phyloP scores from a whole-genome alignment of 2,329 filamentous ascomycete genomes.

The Sporothrix brasiliensis region DNA sequence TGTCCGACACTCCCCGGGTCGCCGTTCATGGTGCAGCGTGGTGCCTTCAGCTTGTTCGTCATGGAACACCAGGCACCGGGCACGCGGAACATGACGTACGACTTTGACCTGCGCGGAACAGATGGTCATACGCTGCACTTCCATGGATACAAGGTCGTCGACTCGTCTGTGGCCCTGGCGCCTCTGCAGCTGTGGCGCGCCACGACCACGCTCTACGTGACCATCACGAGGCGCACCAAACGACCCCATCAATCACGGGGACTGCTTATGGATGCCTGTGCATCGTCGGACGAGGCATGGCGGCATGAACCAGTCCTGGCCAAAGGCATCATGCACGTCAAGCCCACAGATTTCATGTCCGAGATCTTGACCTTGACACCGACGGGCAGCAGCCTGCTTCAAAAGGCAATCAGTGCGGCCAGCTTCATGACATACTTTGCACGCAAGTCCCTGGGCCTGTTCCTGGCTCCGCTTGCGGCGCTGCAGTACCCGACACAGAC shows the following conservation, averaged over 20 bases:
- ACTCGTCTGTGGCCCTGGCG: slow-evolving; percentile 61
- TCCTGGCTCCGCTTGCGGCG: slow-evolving; percentile 57
- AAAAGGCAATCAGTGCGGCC: slow-evolving; percentile 50
- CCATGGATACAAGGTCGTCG: slow-evolving; percentile 64
- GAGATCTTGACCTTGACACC: slow-evolving; percentile 59
- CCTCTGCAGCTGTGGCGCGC: slow-evolving; percentile 62
- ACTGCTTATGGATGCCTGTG: slow-evolving; percentile 30
- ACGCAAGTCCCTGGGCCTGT: slow-evolving; percentile 55
- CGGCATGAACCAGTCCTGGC: slow-evolving; percentile 50
- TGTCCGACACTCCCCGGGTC: slow-evolving; percentile 58
- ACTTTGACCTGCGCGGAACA: slow-evolving; percentile 62
- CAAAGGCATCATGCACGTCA: slow-evolving; percentile 62
- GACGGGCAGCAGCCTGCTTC: slow-evolving; percentile 52
- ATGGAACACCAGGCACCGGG: slow-evolving; percentile 57
- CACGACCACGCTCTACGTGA: slow-evolving; percentile 65
- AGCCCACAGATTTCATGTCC: slow-evolving; percentile 56
- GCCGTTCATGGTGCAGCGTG: slow-evolving; percentile 63
- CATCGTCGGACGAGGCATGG: slow-evolving; percentile 47
- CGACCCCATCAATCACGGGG: neutral
- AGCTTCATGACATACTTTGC: slow-evolving; percentile 61
- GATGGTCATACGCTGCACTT: slow-evolving; percentile 59
- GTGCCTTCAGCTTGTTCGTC: slow-evolving; percentile 61
- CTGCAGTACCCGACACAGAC: slow-evolving; percentile 58
- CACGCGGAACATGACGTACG: slow-evolving; percentile 62
- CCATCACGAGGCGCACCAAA: slow-evolving; percentile 50